Conservation (phyloP, 352 stramenopile species). For the Phytophthora multivora region DNA sequence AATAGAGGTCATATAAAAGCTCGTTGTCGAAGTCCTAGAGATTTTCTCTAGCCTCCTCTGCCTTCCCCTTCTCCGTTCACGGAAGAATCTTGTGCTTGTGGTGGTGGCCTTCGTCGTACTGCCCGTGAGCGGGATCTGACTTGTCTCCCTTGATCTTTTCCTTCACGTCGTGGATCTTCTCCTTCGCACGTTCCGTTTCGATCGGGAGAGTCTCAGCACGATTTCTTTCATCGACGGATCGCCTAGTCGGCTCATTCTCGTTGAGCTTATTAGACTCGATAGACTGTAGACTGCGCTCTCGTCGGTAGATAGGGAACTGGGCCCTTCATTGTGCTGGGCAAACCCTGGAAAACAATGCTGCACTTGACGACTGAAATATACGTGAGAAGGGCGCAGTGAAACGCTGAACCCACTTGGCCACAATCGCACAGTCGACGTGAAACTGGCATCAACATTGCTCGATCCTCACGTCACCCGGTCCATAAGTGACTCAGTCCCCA, state of each 20-base stretch:
- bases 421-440: not conserved
- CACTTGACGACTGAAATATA: not conserved
- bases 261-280: not conserved
- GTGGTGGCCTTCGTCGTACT: constrained; percentile 15
- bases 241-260: constrained; percentile 8
- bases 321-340: not conserved
- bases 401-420: not conserved
- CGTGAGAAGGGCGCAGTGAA: not conserved
- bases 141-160: constrained; percentile 37
- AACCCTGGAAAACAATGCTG: not conserved
- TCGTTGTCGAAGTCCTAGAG: not conserved
- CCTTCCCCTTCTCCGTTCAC: not conserved
- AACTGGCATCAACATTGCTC: not conserved
- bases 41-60: not conserved
- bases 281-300: not conserved
- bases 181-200: constrained; percentile 35
- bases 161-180: constrained; percentile 35
- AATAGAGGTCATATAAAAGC: not conserved
- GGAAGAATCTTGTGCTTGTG: constrained; percentile 6
- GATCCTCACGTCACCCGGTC: no score
- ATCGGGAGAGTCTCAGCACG: constrained; percentile 6
- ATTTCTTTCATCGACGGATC: constrained; percentile 8
- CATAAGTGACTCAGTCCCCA: not conserved
- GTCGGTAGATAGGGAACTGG: not conserved
- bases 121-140: constrained; percentile 9